Evolutionary conservation across 2,329 filamentous ascomycete genomes (phyloP).

Genomic region (Piedraia hortae): DNA sequence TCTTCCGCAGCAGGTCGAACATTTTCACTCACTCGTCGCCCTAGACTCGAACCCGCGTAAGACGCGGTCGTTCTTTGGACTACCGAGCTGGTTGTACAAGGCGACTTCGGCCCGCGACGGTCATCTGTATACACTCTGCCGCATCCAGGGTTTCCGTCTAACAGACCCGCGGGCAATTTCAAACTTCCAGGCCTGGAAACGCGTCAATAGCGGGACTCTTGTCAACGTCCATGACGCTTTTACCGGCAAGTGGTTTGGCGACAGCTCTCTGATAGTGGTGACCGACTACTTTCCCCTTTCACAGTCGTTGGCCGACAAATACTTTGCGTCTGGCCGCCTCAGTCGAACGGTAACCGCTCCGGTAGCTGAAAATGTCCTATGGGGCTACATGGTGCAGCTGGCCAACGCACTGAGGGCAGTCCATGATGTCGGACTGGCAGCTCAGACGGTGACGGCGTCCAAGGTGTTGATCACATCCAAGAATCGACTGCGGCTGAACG

Average conservation of each 20-base stretch:
- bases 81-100: constrained; percentile 86
- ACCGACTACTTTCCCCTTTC: constrained; percentile 81
- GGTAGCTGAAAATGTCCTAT: constrained; percentile 41
- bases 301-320: constrained; percentile 65
- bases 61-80: constrained; percentile 55
- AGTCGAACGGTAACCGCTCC: constrained; percentile 5
- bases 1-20: constrained; percentile 47
- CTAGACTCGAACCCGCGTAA: constrained; percentile 61
- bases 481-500: constrained; percentile 65
- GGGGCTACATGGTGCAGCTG: constrained; percentile 81
- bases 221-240: constrained; percentile 80
- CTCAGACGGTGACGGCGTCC: constrained; percentile 58
- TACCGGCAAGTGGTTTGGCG: constrained; percentile 73
- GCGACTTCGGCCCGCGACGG: constrained; percentile 72
- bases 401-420: constrained; percentile 68
- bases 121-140: constrained; percentile 58
- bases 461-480: constrained; percentile 81
- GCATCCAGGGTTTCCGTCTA: constrained; percentile 68
- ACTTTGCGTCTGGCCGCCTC: constrained; percentile 23
- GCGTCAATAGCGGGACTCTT: constrained; percentile 52
- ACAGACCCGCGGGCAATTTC: constrained; percentile 75
- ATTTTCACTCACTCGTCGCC: constrained; percentile 78
- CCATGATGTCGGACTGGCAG: constrained; percentile 54
- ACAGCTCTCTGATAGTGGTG: constrained; percentile 81
- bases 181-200: constrained; percentile 69